Evolutionary conservation across 345 rosid genomes (phyloP), one percentile per base, ranked within the genome.

Genomic region (Arabis hirsuta): DNA sequence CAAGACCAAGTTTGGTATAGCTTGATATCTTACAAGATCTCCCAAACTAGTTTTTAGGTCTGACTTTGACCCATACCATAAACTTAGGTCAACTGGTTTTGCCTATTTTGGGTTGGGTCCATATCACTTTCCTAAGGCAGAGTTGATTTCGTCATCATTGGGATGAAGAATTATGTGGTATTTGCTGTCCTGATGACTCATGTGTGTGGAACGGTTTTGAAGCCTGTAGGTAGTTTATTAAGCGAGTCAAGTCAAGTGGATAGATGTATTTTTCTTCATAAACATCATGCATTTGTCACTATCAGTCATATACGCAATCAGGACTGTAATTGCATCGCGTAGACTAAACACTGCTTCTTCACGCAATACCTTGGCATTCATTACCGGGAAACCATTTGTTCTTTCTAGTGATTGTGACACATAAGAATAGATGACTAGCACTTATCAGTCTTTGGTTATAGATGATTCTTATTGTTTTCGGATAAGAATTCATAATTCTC

Each of bases 181-280:
- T 41, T 41, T 66, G 19, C 61, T 53, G 10, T 53, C 41, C 29
- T 44, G 13, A 19, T 67, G 31, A 44, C 22, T 55, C 32, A 42
- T 29, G 20, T 55, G 63, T 43, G 24, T 55, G 61, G 62, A 67
- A 53, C 10, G 41, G 72, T 16, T 29, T 67, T 29, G 62, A 43
- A 31, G 43, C 72, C 29, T 54, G 27, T 27, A 32, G 52, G 14
- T 29, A 42, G 22, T 29, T 13, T 19, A 8, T 69, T 22, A 20
- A 57, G 39, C 36, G 57, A 16, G 65, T 58, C 29, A 14, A 22
- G 57, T 22, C 65, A 38, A 48, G 77, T 65, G 59, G 72, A 57
- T 73, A 46, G 13, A 62, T 54, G 41, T 12, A 48, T 22, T 48
- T 48, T 43, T 44, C 31, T 61, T 24, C 65, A 57, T 1, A 47